Conservation (phyloP, 2,329 filamentous ascomycete species). For the Remersonia thermophila region DNA sequence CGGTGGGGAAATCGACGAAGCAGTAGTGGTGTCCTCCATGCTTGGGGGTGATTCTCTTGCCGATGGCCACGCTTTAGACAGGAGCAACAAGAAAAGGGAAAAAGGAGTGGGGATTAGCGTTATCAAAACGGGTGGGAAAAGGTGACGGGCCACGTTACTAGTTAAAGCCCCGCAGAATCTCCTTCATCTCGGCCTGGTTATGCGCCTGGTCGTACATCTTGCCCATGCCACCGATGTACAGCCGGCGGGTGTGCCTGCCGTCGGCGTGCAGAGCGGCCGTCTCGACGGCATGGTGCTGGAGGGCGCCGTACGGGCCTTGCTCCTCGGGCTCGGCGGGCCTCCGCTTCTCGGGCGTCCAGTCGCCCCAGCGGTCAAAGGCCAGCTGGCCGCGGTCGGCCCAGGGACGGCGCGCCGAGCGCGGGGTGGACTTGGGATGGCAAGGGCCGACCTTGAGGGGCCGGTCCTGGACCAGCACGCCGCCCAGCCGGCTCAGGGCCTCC, state of each 20-base stretch:
- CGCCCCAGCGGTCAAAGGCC: conserved; percentile 31
- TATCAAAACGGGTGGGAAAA: too few species aligned
- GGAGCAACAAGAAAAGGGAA: too few species aligned
- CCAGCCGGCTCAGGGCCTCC: conserved; percentile 42
- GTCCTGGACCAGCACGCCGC: conserved; percentile 41
- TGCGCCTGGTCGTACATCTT: conserved; percentile 36
- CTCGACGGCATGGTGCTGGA: conserved; percentile 20
- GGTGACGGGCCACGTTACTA: too few species aligned
- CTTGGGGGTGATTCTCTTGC: conserved; percentile 46
- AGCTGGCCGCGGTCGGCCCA: conserved; percentile 13
- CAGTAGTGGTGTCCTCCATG: conserved; percentile 51
- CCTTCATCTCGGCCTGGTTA: conserved; percentile 33
- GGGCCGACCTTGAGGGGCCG: conserved; percentile 52
- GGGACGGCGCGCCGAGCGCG: conserved; percentile 9
- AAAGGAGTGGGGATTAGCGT: too few species aligned
- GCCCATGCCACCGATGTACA: conserved; percentile 40
- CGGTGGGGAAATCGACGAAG: conserved; percentile 49
- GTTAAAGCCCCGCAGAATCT: conserved; percentile 35
- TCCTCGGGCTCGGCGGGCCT: conserved; percentile 4
- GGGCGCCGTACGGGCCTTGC: conserved; percentile 19
- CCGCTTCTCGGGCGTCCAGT: conserved; percentile 23
- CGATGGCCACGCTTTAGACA: conserved; percentile 23
- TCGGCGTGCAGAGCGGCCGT: conserved; percentile 20
- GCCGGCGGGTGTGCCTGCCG: conserved; percentile 16
- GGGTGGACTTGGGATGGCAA: conserved; percentile 40